Evolutionary conservation across 352 stramenopile genomes (phyloP).

Genomic region (Phytophthora chlamydospora): DNA sequence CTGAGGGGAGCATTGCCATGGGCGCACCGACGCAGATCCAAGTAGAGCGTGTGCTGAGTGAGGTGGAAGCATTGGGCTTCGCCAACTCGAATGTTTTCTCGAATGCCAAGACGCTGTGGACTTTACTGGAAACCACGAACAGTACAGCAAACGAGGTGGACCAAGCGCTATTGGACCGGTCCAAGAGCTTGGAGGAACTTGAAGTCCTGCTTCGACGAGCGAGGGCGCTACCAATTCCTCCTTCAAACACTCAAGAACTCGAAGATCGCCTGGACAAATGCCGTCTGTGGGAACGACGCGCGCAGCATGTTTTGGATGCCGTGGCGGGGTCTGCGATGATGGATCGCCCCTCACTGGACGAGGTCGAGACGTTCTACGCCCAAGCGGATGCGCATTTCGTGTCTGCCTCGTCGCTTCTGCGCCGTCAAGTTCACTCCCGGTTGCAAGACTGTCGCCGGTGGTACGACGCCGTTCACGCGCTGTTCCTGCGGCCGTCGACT

Average conservation of each 20-base stretch:
- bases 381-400: slow-evolving; percentile 68
- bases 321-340: slow-evolving; percentile 21
- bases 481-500: slow-evolving; percentile 66
- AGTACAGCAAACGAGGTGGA: slow-evolving; percentile 32
- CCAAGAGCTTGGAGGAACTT: slow-evolving; percentile 57
- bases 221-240: slow-evolving; percentile 43
- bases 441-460: slow-evolving; percentile 77
- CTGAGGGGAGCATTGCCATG: slow-evolving; percentile 16
- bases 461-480: slow-evolving; percentile 48
- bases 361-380: slow-evolving; percentile 56
- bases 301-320: slow-evolving; percentile 47
- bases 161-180: slow-evolving; percentile 38
- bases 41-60: slow-evolving; percentile 38
- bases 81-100: slow-evolving; percentile 19
- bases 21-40: slow-evolving; percentile 31
- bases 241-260: slow-evolving; percentile 47
- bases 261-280: slow-evolving; percentile 60
- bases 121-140: slow-evolving; percentile 41
- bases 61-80: slow-evolving; percentile 36
- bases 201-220: slow-evolving; percentile 48
- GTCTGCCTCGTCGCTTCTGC: slow-evolving; percentile 61
- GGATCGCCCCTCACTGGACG: slow-evolving; percentile 46
- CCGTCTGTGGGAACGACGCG: slow-evolving; percentile 56
- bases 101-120: slow-evolving; percentile 50
- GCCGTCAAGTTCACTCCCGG: slow-evolving; percentile 63